A percentile compares a stretch with the other conserved stretches of the same genome.
These are phyloP conservation scores for Cutaneotrichosporon spelunceum DNA, from an alignment of 1,284 basidiomycete species.

Conservation along the genomic window DNA sequence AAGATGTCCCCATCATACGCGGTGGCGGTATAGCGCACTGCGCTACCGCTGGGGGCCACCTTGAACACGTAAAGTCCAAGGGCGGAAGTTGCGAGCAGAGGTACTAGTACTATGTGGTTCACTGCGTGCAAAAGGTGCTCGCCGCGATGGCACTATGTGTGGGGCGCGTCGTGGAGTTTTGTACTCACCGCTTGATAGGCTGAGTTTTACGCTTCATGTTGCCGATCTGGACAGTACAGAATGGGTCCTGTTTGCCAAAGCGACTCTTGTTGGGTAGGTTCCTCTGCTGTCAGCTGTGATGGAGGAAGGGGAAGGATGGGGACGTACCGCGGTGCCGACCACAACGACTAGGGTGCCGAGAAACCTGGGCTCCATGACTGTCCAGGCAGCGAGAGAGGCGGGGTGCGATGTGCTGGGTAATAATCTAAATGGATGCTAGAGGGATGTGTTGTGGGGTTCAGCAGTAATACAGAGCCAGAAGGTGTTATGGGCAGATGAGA, in stretches of 20 bases:
- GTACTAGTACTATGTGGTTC: not conserved
- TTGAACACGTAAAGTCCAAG: not conserved
- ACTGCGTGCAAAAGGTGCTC: not conserved
- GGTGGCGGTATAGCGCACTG: no score
- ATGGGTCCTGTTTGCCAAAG: conserved; percentile 97
- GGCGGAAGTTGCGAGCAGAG: not conserved
- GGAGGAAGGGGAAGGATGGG: not conserved
- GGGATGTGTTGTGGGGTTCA: not conserved
- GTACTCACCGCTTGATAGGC: conserved; percentile 67
- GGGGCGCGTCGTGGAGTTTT: not conserved
- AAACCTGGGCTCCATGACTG: conserved; percentile 57
- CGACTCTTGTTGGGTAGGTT: conserved; percentile 90
- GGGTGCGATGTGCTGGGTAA: not conserved
- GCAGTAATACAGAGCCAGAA: not conserved
- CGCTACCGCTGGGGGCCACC: no score
- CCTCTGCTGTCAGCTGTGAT: conserved; percentile 57
- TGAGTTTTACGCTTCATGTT: conserved; percentile 79
- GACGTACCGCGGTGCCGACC: conserved; percentile 86
- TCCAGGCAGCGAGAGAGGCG: not conserved
- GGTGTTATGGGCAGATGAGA: not conserved
- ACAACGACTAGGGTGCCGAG: conserved; percentile 94
- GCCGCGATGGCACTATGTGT: not conserved
- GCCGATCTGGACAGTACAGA: conserved; percentile 75
- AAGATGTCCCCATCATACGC: no score
- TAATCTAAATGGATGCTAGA: not conserved